Evolutionary conservation across 768 basidiomycete species (phyloP).

Genomic region (Hericium coralloides): DNA sequence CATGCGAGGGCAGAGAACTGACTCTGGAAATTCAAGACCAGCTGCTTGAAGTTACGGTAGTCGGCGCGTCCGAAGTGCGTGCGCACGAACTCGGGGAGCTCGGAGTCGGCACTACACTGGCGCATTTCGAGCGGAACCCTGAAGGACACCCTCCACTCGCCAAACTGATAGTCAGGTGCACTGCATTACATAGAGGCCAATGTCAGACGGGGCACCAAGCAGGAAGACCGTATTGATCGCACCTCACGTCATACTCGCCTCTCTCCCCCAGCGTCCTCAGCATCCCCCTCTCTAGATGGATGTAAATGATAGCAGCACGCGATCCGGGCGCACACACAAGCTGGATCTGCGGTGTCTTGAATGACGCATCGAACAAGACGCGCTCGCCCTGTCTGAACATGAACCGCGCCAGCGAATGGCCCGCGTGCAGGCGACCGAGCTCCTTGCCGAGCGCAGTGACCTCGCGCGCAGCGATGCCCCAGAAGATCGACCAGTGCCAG

Average conservation of each 20-base stretch:
- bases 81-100: constrained; percentile 6
- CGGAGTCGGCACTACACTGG: constrained; percentile 11
- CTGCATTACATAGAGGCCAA: not conserved
- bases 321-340: not conserved
- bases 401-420: not conserved
- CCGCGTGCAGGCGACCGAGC: not conserved
- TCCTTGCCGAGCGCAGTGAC: not conserved
- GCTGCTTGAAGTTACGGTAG: constrained; percentile 14
- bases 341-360: not conserved
- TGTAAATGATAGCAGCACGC: not conserved
- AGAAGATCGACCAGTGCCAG: not conserved
- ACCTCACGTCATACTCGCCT: not conserved
- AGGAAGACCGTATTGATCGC: no score
- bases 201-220: no score
- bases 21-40: constrained; percentile 19
- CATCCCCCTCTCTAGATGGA: not conserved
- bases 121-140: constrained; percentile 20
- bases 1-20: not conserved
- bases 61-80: constrained; percentile 6
- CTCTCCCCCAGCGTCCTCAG: not conserved
- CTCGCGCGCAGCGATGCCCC: not conserved
- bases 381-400: not conserved
- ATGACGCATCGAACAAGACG: not conserved
- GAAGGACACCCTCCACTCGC: constrained; percentile 20
- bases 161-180: not conserved